Conservation (phyloP, 2,329 filamentous ascomycete genomes). For the Paramyrothecium roridum region DNA sequence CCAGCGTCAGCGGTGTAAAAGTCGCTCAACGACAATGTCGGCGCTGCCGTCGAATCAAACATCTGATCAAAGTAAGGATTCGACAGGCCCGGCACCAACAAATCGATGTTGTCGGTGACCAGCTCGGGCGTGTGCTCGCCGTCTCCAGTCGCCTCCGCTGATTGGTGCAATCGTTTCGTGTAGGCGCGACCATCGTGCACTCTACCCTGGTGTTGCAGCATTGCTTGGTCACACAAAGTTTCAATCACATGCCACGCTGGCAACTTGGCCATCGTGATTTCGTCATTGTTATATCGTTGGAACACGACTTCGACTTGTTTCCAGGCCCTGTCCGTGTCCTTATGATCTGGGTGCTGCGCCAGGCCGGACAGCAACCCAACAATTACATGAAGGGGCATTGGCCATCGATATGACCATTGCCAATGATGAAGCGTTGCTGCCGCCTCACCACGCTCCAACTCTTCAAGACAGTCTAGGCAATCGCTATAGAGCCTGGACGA, state of each 20-base stretch:
- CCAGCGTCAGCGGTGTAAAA: conserved; percentile 9
- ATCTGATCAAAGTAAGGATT: conserved; percentile 3
- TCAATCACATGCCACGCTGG: conserved; percentile 11
- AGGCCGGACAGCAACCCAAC: conserved; percentile 8
- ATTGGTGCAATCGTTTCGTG: conserved; percentile 6
- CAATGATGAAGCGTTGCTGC: conserved; percentile 8
- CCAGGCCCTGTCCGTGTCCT: conserved; percentile 12
- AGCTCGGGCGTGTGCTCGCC: background rate
- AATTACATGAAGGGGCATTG: conserved; percentile 11
- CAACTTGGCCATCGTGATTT: conserved; percentile 10
- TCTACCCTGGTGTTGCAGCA: conserved; percentile 5
- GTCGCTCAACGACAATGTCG: conserved; percentile 3
- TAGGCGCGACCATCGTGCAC: conserved; percentile 8
- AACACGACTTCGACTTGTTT: conserved; percentile 10
- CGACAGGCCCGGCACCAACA: conserved; percentile 2
- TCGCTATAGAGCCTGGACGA: conserved; percentile 9
- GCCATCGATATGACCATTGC: conserved; percentile 13
- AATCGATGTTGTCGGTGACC: conserved; percentile 6
- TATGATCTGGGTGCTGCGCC: conserved; percentile 8
- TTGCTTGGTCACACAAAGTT: conserved; percentile 11
- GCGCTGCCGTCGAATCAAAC: background rate
- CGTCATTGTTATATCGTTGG: conserved; percentile 12
- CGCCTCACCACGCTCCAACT: conserved; percentile 9
- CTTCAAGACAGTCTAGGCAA: conserved; percentile 11
- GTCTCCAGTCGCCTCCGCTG: background rate